These are phyloP conservation scores for Leishmania gerbilli DNA, from an alignment of 208 protist species.

Conservation along the genomic window DNA sequence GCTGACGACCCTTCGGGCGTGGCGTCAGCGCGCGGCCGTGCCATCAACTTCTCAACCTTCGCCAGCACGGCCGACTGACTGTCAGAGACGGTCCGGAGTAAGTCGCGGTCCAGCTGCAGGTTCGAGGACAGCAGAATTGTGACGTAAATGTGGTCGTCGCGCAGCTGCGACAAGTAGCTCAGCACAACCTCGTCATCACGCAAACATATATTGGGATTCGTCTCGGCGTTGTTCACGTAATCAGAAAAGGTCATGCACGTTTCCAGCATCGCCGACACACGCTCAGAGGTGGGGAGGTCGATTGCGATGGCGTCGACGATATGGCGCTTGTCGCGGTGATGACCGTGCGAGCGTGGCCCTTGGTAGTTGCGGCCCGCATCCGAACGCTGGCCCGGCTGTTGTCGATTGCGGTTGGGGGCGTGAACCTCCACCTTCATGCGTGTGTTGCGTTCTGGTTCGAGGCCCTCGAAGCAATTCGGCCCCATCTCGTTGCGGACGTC, in stretches of 20 bases:
- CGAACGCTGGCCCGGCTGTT: not conserved
- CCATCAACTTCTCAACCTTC: conserved; percentile 26
- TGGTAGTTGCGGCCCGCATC: not conserved
- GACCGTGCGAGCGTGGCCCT: not conserved
- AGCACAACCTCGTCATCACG: conserved; percentile 60
- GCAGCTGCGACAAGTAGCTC: conserved; percentile 55
- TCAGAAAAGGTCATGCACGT: conserved; percentile 76
- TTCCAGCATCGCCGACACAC: conserved; percentile 76
- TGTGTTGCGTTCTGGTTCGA: conserved; percentile 51
- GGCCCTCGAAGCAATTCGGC: conserved; percentile 73
- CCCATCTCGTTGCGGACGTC: conserved; percentile 65
- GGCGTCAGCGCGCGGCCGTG: not conserved
- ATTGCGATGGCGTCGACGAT: conserved; percentile 71
- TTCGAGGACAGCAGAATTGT: conserved; percentile 66
- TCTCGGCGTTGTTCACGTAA: conserved; percentile 68
- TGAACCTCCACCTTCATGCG: conserved; percentile 25
- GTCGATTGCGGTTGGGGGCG: not conserved
- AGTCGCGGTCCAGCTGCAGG: conserved; percentile 54
- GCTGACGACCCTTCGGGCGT: not conserved
- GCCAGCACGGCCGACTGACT: conserved; percentile 59
- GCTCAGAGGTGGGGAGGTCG: conserved; percentile 58
- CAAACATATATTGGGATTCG: conserved; percentile 36
- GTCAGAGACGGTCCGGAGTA: conserved; percentile 51
- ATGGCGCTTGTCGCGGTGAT: conserved; percentile 14
- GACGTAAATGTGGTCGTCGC: conserved; percentile 60